Conservation (phyloP, 2,329 filamentous ascomycete species). For the Akanthomyces muscarius region DNA sequence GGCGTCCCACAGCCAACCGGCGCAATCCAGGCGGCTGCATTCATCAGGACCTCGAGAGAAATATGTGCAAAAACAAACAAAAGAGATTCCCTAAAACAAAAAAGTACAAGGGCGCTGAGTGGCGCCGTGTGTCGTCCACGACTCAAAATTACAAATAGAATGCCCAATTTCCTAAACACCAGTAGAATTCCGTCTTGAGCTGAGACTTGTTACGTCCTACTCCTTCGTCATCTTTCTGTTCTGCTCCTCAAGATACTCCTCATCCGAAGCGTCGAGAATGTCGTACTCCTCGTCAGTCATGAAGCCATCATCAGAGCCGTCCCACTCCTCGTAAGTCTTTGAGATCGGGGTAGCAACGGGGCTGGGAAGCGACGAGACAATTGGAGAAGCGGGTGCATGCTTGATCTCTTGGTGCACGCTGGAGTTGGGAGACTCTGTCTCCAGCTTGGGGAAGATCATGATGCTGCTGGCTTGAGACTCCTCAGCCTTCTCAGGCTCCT, state of each 20-base stretch:
- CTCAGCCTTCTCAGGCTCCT: conserved; percentile 26
- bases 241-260: conserved; percentile 66
- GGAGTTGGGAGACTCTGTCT: conserved; percentile 82
- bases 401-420: conserved; percentile 67
- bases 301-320: conserved; percentile 69
- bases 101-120: conserved; percentile 12
- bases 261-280: conserved; percentile 89
- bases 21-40: background rate
- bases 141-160: conserved; percentile 3
- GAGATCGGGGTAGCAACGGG: conserved; percentile 42
- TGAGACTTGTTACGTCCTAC: conserved; percentile 29
- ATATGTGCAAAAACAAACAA: background rate
- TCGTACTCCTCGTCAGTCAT: conserved; percentile 98
- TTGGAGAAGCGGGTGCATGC: conserved; percentile 25
- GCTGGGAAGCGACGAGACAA: conserved; percentile 38
- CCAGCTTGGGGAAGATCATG: conserved; percentile 96
- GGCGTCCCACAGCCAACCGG: background rate
- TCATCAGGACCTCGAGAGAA: background rate
- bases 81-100: background rate
- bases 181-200: background rate
- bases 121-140: background rate
- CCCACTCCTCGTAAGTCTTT: conserved; percentile 48
- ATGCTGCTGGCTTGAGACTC: conserved; percentile 44
- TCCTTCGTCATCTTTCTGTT: conserved; percentile 38
- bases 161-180: background rate